Percentiles rank a stretch among this genome's conserved stretches.
These are phyloP conservation scores for Paraconiothyrium brasiliense DNA, from an alignment of 2,329 filamentous ascomycete genomes.

Conservation along the genomic window DNA sequence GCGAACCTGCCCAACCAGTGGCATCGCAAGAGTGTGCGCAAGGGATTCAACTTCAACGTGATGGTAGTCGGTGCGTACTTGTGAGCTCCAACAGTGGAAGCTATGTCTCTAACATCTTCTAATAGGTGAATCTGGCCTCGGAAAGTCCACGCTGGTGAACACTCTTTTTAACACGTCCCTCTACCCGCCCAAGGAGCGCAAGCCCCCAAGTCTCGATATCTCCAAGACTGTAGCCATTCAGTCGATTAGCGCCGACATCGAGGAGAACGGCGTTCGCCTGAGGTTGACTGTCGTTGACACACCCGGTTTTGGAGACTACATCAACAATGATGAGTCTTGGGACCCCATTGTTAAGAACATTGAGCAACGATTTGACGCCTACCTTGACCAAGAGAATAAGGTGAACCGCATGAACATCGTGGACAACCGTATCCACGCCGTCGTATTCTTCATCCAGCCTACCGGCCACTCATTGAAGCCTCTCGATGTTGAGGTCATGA, in stretches of 20 bases:
- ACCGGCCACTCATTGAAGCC: constrained; percentile 99
- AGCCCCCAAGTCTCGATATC: constrained; percentile 95
- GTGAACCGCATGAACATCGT: constrained; percentile 99
- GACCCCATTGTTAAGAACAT: constrained; percentile 99
- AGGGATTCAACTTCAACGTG: constrained; percentile 99
- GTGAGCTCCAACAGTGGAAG: background rate
- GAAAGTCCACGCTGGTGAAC: constrained; percentile 99
- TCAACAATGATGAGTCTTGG: constrained; percentile 99
- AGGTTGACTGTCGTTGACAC: constrained; percentile 97
- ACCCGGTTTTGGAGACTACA: constrained; percentile 97
- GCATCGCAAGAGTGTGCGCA: constrained; percentile 99
- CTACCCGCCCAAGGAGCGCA: constrained; percentile 98
- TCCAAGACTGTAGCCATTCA: constrained; percentile 77
- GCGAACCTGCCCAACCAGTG: constrained; percentile 99
- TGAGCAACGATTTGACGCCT: constrained; percentile 97
- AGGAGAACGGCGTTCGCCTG: constrained; percentile 97
- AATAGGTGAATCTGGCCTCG: constrained; percentile 95
- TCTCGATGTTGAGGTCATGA: constrained; percentile 99
- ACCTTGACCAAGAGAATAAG: constrained; percentile 99
- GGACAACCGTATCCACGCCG: constrained; percentile 98
- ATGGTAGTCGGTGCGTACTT: constrained; percentile 95
- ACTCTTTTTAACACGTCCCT: constrained; percentile 99
- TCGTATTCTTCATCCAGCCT: constrained; percentile 99
- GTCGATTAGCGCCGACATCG: constrained; percentile 72
- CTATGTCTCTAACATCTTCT: constrained; percentile 25